Evolutionary conservation across 108 stramenopile species (phyloP).

Genomic region (Mediolabrus comicus): DNA sequence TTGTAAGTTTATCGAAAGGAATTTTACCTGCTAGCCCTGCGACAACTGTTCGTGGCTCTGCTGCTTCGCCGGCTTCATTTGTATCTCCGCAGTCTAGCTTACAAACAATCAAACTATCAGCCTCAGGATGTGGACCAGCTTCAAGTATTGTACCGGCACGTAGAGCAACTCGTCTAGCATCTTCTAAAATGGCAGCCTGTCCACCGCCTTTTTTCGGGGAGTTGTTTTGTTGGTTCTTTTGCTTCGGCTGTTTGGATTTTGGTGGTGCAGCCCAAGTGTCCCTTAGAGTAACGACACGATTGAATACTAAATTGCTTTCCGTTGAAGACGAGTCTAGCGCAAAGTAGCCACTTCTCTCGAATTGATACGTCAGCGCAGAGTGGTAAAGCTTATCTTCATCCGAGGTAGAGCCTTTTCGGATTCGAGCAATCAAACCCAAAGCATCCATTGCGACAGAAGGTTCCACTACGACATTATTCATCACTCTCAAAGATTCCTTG

Average conservation of each 20-base stretch:
- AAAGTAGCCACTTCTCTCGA: conserved; percentile 89
- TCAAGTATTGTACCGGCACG: conserved; percentile 74
- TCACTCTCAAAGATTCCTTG: conserved; percentile 67
- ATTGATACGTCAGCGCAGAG: conserved; percentile 76
- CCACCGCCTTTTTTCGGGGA: conserved; percentile 12
- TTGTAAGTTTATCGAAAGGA: conserved; percentile 58
- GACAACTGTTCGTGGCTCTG: conserved; percentile 74
- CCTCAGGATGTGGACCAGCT: conserved; percentile 80
- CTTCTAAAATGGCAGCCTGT: conserved; percentile 53
- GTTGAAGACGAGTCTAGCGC: conserved; percentile 70
- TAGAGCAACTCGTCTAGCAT: conserved; percentile 68
- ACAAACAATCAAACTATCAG: conserved; percentile 81
- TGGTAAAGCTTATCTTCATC: conserved; percentile 43
- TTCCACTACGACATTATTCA: conserved; percentile 71
- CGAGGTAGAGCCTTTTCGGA: conserved; percentile 3
- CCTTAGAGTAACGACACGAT: conserved; percentile 82
- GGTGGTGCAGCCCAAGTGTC: conserved; percentile 77
- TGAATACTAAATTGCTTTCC: conserved; percentile 73
- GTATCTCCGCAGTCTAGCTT: conserved; percentile 83
- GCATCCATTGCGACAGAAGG: conserved; percentile 70
- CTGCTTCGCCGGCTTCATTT: conserved; percentile 44
- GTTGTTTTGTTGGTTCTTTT: conserved; percentile 25
- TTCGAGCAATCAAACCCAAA: conserved; percentile 38
- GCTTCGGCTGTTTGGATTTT: conserved; percentile 10
- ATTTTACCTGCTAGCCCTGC: conserved; percentile 81